Conservation (phyloP, 305 asterid species). For the Fraxinus paxiana region DNA sequence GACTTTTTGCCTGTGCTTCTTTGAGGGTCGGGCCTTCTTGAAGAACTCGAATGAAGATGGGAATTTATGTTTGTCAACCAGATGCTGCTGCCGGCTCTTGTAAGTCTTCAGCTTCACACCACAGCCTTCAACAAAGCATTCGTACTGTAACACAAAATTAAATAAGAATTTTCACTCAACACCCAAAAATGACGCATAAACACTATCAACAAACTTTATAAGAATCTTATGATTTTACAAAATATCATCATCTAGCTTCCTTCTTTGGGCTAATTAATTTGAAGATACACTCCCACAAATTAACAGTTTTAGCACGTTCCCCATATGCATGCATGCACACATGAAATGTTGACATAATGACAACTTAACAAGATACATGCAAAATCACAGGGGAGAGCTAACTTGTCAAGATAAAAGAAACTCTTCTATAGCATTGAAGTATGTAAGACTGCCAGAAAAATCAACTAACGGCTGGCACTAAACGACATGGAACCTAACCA, state of each 20-base stretch:
- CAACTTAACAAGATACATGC: neutral
- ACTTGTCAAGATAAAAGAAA: neutral
- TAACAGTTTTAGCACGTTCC: neutral
- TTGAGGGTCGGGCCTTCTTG: slow-evolving; percentile 71
- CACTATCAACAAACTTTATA: neutral
- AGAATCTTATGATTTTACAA: neutral
- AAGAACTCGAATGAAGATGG: slow-evolving; percentile 82
- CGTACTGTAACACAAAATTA: slow-evolving; percentile 47
- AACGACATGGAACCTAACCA: neutral
- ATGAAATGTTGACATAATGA: neutral
- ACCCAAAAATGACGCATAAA: neutral
- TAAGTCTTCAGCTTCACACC: slow-evolving; percentile 73
- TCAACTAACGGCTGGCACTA: neutral
- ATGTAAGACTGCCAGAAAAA: neutral
- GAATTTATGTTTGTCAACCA: slow-evolving; percentile 82
- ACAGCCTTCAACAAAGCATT: slow-evolving; percentile 96
- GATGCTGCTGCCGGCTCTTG: slow-evolving; percentile 88
- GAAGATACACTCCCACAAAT: neutral
- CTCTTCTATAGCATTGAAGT: neutral
- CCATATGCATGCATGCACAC: neutral
- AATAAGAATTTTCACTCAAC: neutral
- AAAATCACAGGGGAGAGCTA: neutral
- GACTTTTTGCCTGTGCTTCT: slow-evolving; percentile 67
- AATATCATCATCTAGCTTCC: neutral
- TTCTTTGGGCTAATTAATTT: neutral